Percentiles rank a stretch among this genome's conserved stretches.
These are phyloP conservation scores for Naegleria gruberi DNA, from an alignment of 208 protist species.

Conservation along the genomic window DNA sequence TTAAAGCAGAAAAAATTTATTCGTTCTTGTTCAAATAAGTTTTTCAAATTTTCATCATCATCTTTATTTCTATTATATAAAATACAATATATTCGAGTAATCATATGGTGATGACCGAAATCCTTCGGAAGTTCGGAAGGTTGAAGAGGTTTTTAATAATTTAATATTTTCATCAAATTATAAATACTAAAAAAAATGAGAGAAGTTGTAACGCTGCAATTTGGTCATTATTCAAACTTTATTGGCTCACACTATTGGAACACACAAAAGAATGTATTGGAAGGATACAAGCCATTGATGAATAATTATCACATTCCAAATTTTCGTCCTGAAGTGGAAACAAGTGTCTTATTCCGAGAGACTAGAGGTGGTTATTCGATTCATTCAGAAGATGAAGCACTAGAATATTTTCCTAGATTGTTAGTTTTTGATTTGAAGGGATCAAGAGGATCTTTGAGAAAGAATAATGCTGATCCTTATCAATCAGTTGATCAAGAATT, in stretches of 20 bases:
- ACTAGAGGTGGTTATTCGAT: not conserved
- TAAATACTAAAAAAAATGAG: slow-evolving; percentile 10
- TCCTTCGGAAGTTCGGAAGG: too few species aligned
- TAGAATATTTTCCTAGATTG: not conserved
- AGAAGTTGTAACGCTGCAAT: slow-evolving; percentile 8
- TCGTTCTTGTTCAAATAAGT: too few species aligned
- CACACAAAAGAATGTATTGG: not conserved
- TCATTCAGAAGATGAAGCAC: not conserved
- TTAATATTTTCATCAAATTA: too few species aligned
- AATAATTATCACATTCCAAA: not conserved
- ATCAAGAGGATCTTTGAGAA: not conserved
- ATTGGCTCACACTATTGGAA: slow-evolving; percentile 12
- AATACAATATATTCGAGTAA: too few species aligned
- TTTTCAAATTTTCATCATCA: too few species aligned
- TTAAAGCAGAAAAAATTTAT: too few species aligned
- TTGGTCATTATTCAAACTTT: slow-evolving; percentile 6
- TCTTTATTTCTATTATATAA: too few species aligned
- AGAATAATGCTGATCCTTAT: not conserved
- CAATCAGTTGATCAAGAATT: not conserved
- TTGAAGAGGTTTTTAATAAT: too few species aligned
- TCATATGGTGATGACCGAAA: too few species aligned
- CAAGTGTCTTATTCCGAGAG: not conserved
- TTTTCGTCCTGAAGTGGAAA: not conserved
- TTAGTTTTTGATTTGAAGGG: slow-evolving; percentile 4
- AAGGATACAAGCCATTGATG: not conserved